These are phyloP conservation scores for Allium cepa DNA, from an alignment of 106 monocot species.

Conservation along the genomic window DNA sequence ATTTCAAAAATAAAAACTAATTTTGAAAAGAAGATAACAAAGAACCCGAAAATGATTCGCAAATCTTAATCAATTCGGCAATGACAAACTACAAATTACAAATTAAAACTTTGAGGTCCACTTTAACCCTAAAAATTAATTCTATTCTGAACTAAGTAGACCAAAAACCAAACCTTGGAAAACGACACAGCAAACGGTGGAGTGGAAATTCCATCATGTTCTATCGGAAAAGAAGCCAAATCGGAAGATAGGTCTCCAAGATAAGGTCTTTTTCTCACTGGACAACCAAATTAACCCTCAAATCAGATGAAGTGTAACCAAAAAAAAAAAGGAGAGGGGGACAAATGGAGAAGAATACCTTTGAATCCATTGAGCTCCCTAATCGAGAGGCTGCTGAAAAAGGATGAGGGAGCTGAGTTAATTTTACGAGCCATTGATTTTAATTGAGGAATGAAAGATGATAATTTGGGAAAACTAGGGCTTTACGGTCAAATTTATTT, in stretches of 20 bases:
- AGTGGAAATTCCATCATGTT: constrained; percentile 41
- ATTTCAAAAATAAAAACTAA: no score
- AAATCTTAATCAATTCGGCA: not conserved
- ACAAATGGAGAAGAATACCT: constrained; percentile 24
- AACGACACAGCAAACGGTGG: constrained; percentile 84
- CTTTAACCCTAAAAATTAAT: not conserved
- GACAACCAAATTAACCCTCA: not conserved
- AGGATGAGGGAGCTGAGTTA: constrained; percentile 31
- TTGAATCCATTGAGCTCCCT: constrained; percentile 62
- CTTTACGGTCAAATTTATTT: not conserved
- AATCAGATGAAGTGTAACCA: not conserved
- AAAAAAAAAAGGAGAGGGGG: not conserved
- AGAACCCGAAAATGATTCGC: not conserved
- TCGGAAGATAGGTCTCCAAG: constrained; percentile 55
- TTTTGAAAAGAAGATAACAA: no score
- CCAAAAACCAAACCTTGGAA: constrained; percentile 47
- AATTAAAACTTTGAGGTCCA: not conserved
- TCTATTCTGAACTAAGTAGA: not conserved
- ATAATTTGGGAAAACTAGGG: not conserved
- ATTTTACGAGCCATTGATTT: constrained; percentile 12
- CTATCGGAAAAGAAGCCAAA: constrained; percentile 39
- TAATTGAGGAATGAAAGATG: not conserved
- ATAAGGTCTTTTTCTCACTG: constrained; percentile 48
- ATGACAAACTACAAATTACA: not conserved
- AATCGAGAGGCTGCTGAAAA: constrained; percentile 46